Evolutionary conservation across 2,329 filamentous ascomycete genomes (phyloP).

Genomic region (Pseudocercospora crystallina): DNA sequence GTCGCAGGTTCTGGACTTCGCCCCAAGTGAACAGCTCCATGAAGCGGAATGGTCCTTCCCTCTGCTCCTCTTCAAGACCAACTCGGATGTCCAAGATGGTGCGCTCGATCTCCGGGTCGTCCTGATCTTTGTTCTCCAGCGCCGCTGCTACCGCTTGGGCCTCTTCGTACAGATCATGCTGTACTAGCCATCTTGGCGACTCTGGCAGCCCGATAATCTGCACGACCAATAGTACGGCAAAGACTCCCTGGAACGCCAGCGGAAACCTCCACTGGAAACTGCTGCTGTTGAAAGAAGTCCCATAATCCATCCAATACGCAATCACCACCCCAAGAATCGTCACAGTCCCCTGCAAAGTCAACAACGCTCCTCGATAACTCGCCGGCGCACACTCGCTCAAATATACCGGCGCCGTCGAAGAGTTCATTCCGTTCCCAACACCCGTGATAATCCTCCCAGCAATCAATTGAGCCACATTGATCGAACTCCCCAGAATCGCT

Average conservation of each 20-base stretch:
- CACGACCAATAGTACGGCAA: conserved; percentile 46
- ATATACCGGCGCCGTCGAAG: conserved; percentile 55
- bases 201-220: conserved; percentile 47
- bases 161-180: conserved; percentile 46
- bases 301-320: conserved; percentile 54
- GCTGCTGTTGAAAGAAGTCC: conserved; percentile 37
- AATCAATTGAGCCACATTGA: conserved; percentile 53
- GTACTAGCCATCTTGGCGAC: conserved; percentile 48
- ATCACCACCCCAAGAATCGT: conserved; percentile 51
- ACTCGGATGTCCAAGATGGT: conserved; percentile 60
- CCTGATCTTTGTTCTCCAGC: conserved; percentile 48
- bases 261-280: conserved; percentile 53
- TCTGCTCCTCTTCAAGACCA: conserved; percentile 28
- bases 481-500: conserved; percentile 26
- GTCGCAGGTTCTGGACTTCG: conserved; percentile 65
- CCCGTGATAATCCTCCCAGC: conserved; percentile 55
- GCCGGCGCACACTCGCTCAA: conserved; percentile 56
- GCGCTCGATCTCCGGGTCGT: conserved; percentile 57
- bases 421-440: conserved; percentile 58
- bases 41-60: conserved; percentile 35
- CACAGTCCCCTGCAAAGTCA: conserved; percentile 57
- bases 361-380: conserved; percentile 58
- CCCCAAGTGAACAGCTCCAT: conserved; percentile 59
- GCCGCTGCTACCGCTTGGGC: conserved; percentile 53
- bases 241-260: conserved; percentile 54